Evolutionary conservation across 2,329 filamentous ascomycete species (phyloP), one percentile per base, ranked within the genome.

Genomic region (Monosporascus ibericus): DNA sequence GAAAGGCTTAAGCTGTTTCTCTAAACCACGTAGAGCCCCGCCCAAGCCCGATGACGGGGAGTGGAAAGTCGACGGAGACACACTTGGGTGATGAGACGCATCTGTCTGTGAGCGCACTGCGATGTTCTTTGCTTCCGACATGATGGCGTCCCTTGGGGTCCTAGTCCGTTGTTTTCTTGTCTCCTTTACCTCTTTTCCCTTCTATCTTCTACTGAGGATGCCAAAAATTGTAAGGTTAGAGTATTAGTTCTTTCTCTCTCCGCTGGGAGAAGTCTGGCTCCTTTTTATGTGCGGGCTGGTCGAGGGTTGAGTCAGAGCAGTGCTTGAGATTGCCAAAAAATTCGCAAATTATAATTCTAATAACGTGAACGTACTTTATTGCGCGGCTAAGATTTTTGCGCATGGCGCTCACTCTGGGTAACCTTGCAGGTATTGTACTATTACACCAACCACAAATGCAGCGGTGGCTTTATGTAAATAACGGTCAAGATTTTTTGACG

Each of bases 1-100:
- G 74, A 99, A 99, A 17, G 94, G 94, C 76, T 96, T 96, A 61
- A 99, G 76, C 61, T 87, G 87, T 74, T 96, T 96, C 9, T 75
- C 66, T 44, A 75, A 72, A 37, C 70, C 69, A 40, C 68, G 70
- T 60, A 71, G 72, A 75, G 68, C 74, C 57, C 72, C 71, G 59
- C 78, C 75, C 72, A 80, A 80, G 73, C 85, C 87, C 54, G 84
- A 79, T 37, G 84, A 75, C 36, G 86, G 86, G 58, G 88, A 92
- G 66, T 88, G 80, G 70, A 94, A 92, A 49, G 83, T 83, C 46
- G 78, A 80, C 27, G 92, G 91, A 50, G 90, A 91, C 57, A 91
- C 74, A 65, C 81, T 84, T 65, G 85, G 74, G 68, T 77, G 84
- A 65, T 83, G 79, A 18, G 81, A 81, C 62, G 75, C 69, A 58